Evolutionary conservation across 2,329 filamentous ascomycete species (phyloP), one percentile per base, ranked within the genome.

Genomic region (Parastagonospora nodorum): DNA sequence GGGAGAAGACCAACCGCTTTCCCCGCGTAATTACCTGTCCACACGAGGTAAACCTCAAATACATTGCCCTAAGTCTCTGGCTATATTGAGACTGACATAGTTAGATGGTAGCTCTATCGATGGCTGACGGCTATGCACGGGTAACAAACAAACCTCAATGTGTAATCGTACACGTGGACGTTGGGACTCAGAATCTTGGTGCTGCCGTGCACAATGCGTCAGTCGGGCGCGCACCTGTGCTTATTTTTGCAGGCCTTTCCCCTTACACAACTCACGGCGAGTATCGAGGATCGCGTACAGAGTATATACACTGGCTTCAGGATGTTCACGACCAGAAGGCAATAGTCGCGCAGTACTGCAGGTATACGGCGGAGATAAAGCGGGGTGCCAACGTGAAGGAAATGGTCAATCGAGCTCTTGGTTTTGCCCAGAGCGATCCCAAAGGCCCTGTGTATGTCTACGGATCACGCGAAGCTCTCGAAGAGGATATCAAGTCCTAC

Each of bases 241-340:
- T 93, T 39, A 85, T 93, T 48, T 92, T 93, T 62, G 89, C 89
- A 1, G 89, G 89, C 5, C 76, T 92, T 11, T 89, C 86, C 9
- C 90, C 89, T 0, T 90, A 86, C 67, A 92, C 89, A 0, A 81
- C 87, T 27, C 88, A 92, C 62, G 89, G 89, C 12, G 89, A 93
- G 72, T 84, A 88, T 75, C 82, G 87, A 1, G 89, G 89, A 10
- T 74, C 70, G 56, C 60, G 89, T 45, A 92, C 88, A 1, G 90
- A 93, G 73, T 92, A 90, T 69, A 92, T 92, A 60, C 89, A 93
- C 71, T 93, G 89, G 88, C 87, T 92, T 28, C 89, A 93, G 66
- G 88, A 93, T 72, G 87, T 92, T 2, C 89, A 88, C 0, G 88
- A 93, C 64, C 90, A 93, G 71, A 90, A 88, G 70, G 82, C 86